Percentiles rank a stretch among this genome's conserved stretches.
Conservation (phyloP, 1,139 yeast species). For the Geotrichum cucujoidarum region DNA sequence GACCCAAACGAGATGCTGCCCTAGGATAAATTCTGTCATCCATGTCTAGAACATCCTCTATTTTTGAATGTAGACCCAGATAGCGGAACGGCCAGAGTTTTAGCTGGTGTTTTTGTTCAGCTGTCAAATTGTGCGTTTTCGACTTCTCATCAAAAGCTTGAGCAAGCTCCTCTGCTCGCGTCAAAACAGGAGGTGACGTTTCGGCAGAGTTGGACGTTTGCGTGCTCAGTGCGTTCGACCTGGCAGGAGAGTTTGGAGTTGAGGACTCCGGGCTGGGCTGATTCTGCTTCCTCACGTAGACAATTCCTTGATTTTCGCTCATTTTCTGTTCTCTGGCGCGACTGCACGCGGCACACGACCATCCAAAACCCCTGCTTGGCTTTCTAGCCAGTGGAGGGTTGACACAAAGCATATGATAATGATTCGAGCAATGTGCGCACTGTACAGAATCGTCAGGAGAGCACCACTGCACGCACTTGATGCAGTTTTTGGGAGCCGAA, state of each 20-base stretch:
- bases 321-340: constrained; percentile 27
- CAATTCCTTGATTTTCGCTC: constrained; percentile 28
- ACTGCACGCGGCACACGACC: constrained; percentile 86
- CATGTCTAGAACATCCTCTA: constrained; percentile 74
- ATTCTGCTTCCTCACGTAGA: not conserved
- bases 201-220: not conserved
- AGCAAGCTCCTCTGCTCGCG: constrained; percentile 58
- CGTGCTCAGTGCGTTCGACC: not conserved
- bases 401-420: constrained; percentile 77
- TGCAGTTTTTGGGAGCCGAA: constrained; percentile 65
- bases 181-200: constrained; percentile 33
- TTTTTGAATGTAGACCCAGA: constrained; percentile 67
- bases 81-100: constrained; percentile 70
- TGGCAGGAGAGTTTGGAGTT: not conserved
- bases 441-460: constrained; percentile 66
- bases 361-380: constrained; percentile 84
- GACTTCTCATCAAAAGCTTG: constrained; percentile 36
- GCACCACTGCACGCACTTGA: constrained; percentile 81
- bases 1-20: constrained; percentile 73
- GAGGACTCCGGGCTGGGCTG: not conserved
- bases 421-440: constrained; percentile 70
- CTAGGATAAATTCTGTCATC: constrained; percentile 81
- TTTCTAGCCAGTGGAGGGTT: constrained; percentile 77
- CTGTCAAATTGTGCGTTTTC: constrained; percentile 33
- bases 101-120: constrained; percentile 33